Conservation (phyloP, 805 yeast species). For the Yarrowia yakushimensis region DNA sequence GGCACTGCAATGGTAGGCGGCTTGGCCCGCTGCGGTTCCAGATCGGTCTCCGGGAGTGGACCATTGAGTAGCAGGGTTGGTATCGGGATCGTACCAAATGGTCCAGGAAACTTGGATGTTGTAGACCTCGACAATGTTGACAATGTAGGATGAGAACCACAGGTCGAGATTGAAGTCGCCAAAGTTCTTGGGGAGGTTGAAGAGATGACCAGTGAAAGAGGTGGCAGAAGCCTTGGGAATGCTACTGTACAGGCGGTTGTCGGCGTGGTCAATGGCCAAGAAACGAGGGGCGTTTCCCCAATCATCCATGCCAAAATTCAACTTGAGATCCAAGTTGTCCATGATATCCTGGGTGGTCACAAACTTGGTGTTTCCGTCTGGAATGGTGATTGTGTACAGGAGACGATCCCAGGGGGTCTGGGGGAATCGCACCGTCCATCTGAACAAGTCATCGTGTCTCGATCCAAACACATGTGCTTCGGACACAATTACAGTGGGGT, state of each 20-base stretch:
- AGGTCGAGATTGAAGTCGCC: background rate
- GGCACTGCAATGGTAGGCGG: background rate
- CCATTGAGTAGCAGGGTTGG: background rate
- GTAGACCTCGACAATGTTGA: background rate
- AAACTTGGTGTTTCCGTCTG: background rate
- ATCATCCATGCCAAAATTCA: background rate
- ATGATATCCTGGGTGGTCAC: background rate
- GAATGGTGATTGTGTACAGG: background rate
- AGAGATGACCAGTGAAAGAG: background rate
- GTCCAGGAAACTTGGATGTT: background rate
- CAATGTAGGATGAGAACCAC: background rate
- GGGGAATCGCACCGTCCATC: background rate
- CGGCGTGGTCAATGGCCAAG: background rate
- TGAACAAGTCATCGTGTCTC: background rate
- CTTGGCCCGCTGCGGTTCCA: background rate
- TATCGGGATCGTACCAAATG: background rate
- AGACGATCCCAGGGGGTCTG: background rate
- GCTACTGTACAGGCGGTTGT: background rate
- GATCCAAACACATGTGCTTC: background rate
- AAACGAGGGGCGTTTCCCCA: background rate
- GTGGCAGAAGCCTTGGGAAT: background rate
- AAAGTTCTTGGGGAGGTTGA: background rate
- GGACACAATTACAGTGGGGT: background rate
- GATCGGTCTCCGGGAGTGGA: background rate
- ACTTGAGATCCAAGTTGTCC: background rate